Evolutionary conservation across 768 basidiomycete genomes (phyloP).

Genomic region (Leccinum imitatum): DNA sequence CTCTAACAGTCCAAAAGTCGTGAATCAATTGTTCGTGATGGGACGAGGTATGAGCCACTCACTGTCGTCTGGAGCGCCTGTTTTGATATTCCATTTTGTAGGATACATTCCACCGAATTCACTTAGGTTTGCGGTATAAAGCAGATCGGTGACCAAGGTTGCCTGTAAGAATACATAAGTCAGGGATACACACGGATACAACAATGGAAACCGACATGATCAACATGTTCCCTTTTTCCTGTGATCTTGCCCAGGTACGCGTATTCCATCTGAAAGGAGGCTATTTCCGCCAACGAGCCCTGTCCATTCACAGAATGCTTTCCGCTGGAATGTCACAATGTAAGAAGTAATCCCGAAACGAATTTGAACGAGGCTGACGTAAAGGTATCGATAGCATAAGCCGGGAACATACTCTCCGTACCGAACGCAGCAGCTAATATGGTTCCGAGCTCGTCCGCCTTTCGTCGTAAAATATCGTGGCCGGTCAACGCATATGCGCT

Average conservation of each 20-base stretch:
- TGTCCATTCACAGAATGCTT: background rate
- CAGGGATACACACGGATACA: background rate
- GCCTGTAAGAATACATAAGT: constrained; percentile 37
- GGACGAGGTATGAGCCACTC: constrained; percentile 21
- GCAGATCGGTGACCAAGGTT: constrained; percentile 44
- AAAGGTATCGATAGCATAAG: constrained; percentile 65
- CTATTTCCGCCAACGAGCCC: constrained; percentile 71
- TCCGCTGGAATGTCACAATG: background rate
- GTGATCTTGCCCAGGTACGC: constrained; percentile 80
- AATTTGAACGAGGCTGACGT: constrained; percentile 36
- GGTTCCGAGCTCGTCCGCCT: constrained; percentile 72
- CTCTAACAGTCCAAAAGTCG: constrained; percentile 12
- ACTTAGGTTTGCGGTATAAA: constrained; percentile 46
- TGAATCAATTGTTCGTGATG: background rate
- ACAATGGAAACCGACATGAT: constrained; percentile 42
- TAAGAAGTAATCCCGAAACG: background rate
- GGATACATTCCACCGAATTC: constrained; percentile 63
- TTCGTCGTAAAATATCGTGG: constrained; percentile 58
- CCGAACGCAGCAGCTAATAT: constrained; percentile 67
- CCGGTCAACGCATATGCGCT: constrained; percentile 77
- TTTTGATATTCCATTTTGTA: constrained; percentile 50
- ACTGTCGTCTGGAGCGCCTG: constrained; percentile 49
- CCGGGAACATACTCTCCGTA: constrained; percentile 67
- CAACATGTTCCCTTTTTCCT: constrained; percentile 62
- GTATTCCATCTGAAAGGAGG: constrained; percentile 79